Base-by-base conservation (phyloP, 306 rosid species). In the Cucurbita pepo region DNA sequence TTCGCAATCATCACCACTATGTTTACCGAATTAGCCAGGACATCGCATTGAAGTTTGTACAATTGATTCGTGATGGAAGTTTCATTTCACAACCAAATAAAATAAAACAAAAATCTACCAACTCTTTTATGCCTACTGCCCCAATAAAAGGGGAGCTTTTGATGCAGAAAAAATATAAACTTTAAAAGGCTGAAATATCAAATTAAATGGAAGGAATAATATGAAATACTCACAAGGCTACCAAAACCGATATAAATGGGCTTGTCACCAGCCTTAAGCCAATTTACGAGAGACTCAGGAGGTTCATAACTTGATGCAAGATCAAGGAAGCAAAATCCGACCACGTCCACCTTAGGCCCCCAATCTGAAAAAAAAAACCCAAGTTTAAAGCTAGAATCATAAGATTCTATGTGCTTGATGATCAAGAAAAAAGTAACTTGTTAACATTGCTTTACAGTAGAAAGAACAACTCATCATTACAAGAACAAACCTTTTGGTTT, bases 241-340 rank as follows among this genome's bases (percentile, higher is more conserved):
- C 99, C 99, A 74, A 95, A 95, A 69, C 99, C 99, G 71, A 95
- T 82, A 73, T 95, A 95, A 78, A 95, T 83, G 66, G 99, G 99
- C 77, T 76, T 77, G 76, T 95, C 97, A 79, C 96, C 99, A 59
- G 82, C 88, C 78, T 86, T 78, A 52, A 95, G 97, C 99, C 99
- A 95, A 78, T 88, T 88, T 69, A 86, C 81, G 30, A 95, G 96
- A 22, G 81, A 14, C 74, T 88, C 93, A 0, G 97, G 97, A 77
- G 99, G 97, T 83, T 89, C 89, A 77, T 81, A 95, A 82, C 89
- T 95, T 75, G 96, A 91, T 47, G 97, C 99, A 78, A 95, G 97
- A 86, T 95, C 99, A 77, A 95, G 99, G 88, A 95, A 95, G 88
- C 99, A 91, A 86, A 95, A 95, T 67, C 99, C 99, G 38, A 95